Conservation (phyloP, 371 early-diverging fungal species). For the Chytridium lagenaria region DNA sequence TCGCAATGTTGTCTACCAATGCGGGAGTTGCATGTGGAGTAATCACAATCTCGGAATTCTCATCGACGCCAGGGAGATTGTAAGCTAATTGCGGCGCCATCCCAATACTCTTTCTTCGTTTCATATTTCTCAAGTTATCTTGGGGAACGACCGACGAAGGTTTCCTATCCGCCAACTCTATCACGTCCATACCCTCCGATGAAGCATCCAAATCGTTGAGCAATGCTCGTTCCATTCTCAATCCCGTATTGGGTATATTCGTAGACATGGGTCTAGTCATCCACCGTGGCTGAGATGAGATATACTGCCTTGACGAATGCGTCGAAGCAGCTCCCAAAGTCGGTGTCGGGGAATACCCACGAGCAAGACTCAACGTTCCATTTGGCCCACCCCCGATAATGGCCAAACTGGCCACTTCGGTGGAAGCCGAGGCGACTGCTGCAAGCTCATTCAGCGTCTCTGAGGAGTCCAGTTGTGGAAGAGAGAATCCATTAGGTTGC, state of each 20-base stretch:
- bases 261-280: neutral
- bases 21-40: too few species aligned
- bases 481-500: constrained; percentile 32
- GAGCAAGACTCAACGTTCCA: neutral
- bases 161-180: neutral
- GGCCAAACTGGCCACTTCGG: constrained; percentile 11
- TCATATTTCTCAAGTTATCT: neutral
- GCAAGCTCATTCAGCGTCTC: constrained; percentile 26
- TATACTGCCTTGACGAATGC: neutral
- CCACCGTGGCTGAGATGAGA: neutral
- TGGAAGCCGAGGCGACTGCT: constrained; percentile 1
- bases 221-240: neutral
- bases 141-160: neutral
- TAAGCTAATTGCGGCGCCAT: too few species aligned
- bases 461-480: constrained; percentile 24
- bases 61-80: too few species aligned
- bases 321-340: neutral
- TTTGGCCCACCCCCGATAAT: constrained; percentile 16
- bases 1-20: too few species aligned
- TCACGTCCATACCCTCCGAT: neutral
- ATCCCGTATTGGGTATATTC: neutral
- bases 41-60: too few species aligned
- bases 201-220: constrained; percentile 2
- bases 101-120: neutral
- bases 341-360: constrained; percentile 8